These are phyloP conservation scores for Mycogone perniciosa DNA, from an alignment of 2,329 filamentous ascomycete genomes.

Conservation along the genomic window DNA sequence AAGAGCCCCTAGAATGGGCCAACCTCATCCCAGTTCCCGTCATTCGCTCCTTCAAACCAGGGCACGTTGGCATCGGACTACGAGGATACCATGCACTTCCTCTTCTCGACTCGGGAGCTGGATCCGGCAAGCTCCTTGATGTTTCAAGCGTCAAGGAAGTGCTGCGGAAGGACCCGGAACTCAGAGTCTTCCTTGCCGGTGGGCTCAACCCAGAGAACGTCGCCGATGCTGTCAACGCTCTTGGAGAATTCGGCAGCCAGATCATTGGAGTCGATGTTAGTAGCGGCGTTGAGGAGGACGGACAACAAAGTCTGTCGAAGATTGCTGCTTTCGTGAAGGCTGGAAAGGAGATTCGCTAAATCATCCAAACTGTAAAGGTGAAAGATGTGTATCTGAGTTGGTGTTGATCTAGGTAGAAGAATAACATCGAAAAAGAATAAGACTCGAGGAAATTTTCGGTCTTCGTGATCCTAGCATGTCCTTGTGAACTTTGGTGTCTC, in stretches of 20 bases:
- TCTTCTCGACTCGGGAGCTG: conserved; percentile 79
- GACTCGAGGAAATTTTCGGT: no score
- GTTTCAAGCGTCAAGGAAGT: conserved; percentile 59
- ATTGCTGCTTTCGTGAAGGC: conserved; percentile 75
- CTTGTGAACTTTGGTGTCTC: not conserved
- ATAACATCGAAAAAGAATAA: not conserved
- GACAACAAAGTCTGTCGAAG: conserved; percentile 71
- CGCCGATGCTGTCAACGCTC: conserved; percentile 51
- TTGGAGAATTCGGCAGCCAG: conserved; percentile 54
- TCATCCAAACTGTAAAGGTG: not conserved
- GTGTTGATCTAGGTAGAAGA: not conserved
- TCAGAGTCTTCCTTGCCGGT: conserved; percentile 77
- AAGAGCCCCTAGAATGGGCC: conserved; percentile 90
- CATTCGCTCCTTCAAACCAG: conserved; percentile 75
- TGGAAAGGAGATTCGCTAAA: conserved; percentile 55
- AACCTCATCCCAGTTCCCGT: conserved; percentile 85
- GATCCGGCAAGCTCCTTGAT: conserved; percentile 75
- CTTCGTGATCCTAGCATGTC: not conserved
- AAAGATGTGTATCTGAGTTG: not conserved
- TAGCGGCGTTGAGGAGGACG: conserved; percentile 83
- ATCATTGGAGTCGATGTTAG: conserved; percentile 87
- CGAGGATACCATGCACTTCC: conserved; percentile 79
- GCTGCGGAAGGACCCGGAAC: conserved; percentile 60
- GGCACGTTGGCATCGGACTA: conserved; percentile 61
- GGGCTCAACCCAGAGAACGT: conserved; percentile 80